These are phyloP conservation scores for Candolleomyces efflorescens DNA, from an alignment of 768 basidiomycete species.

Conservation along the genomic window DNA sequence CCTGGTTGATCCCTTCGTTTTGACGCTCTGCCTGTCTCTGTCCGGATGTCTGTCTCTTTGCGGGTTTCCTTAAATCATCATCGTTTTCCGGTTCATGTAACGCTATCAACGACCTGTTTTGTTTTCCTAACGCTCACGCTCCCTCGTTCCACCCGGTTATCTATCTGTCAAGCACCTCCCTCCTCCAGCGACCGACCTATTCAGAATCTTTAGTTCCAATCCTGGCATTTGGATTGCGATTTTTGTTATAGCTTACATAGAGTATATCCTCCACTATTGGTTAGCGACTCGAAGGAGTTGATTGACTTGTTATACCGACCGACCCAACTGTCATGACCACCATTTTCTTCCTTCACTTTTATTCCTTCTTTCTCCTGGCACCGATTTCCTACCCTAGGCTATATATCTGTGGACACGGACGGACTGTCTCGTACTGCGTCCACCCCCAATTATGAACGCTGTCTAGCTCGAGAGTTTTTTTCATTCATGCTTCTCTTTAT, in stretches of 20 bases:
- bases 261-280: constrained; percentile 7
- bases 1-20: constrained; percentile 1
- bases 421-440: too few species aligned
- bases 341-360: background rate
- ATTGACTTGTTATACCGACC: too few species aligned
- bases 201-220: background rate
- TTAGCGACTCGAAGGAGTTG: background rate
- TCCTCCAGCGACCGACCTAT: background rate
- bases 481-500: background rate
- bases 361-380: too few species aligned
- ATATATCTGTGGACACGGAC: too few species aligned
- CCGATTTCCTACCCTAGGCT: background rate
- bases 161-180: too few species aligned
- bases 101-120: constrained; percentile 3
- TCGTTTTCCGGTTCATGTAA: constrained; percentile 7
- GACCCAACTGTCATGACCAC: constrained; percentile 1
- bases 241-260: constrained; percentile 3
- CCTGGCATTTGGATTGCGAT: background rate
- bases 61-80: background rate
- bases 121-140: constrained; percentile 10
- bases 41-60: too few species aligned
- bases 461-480: background rate
- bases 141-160: constrained; percentile 1
- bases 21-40: background rate
- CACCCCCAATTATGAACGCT: background rate